Conservation (phyloP, 805 yeast genomes). For the Maudiozyma saulgeensis region DNA sequence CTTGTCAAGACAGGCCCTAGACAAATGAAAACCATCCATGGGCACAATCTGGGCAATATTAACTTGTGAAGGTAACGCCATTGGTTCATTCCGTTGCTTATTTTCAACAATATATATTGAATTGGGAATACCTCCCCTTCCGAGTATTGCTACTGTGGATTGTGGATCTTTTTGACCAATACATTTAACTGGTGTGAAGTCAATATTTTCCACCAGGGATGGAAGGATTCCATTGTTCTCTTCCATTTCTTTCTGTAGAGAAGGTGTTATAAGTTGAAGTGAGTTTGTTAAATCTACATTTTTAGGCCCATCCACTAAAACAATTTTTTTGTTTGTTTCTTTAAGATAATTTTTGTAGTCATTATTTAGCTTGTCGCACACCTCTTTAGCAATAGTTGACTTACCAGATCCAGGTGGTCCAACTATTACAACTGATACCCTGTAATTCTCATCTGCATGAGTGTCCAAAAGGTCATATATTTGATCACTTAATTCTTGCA, state of each 20-base stretch:
- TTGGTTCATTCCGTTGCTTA: not conserved
- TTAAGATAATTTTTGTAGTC: constrained; percentile 12
- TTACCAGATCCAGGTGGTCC: constrained; percentile 88
- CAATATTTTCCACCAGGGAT: constrained; percentile 16
- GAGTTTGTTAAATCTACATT: constrained; percentile 5
- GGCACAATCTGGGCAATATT: constrained; percentile 41
- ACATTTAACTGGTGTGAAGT: constrained; percentile 15
- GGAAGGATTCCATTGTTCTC: constrained; percentile 12
- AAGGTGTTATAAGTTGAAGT: constrained; percentile 4
- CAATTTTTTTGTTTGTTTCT: not conserved
- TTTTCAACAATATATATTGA: constrained; percentile 9
- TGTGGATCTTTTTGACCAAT: constrained; percentile 1
- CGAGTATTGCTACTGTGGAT: constrained; percentile 12
- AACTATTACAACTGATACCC: constrained; percentile 50
- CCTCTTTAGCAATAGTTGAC: constrained; percentile 48
- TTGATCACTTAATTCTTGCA: constrained; percentile 22
- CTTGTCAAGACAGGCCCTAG: constrained; percentile 37
- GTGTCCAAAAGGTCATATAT: constrained; percentile 22
- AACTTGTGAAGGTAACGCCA: constrained; percentile 2
- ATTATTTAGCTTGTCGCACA: constrained; percentile 36
- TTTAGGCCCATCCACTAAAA: not conserved
- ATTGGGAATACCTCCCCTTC: constrained; percentile 27
- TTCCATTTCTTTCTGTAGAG: constrained; percentile 7
- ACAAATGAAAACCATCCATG: constrained; percentile 74
- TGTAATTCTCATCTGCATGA: constrained; percentile 24